Percentiles rank a stretch among this genome's conserved stretches.
Conservation (phyloP, 768 basidiomycete species). For the Chiua virens region DNA sequence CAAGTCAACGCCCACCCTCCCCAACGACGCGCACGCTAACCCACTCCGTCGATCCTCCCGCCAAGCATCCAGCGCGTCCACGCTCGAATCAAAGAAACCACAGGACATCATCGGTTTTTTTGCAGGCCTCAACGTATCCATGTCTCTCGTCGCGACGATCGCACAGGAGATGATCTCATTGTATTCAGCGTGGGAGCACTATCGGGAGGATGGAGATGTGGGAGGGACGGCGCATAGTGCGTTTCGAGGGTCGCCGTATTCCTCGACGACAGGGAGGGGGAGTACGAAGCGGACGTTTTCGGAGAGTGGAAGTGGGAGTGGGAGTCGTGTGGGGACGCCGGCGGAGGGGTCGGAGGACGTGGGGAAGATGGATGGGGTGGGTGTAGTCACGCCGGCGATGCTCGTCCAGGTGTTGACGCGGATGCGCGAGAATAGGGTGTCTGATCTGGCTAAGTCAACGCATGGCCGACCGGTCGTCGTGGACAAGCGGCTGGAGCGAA, state of each 20-base stretch:
- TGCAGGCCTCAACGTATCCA: constrained; percentile 80
- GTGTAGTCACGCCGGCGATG: constrained; percentile 54
- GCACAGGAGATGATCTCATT: constrained; percentile 89
- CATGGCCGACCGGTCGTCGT: constrained; percentile 53
- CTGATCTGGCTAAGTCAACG: constrained; percentile 53
- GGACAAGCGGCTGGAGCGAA: constrained; percentile 73
- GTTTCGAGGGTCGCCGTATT: constrained; percentile 25
- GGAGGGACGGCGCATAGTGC: constrained; percentile 25
- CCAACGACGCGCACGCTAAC: constrained; percentile 28
- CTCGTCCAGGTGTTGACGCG: constrained; percentile 55
- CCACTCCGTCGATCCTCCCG: constrained; percentile 58
- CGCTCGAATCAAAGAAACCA: constrained; percentile 31
- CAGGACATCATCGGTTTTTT: constrained; percentile 82
- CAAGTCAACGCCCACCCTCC: constrained; percentile 30
- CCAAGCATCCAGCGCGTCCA: constrained; percentile 36
- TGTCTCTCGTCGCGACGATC: constrained; percentile 78
- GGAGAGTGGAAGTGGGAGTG: constrained; percentile 25
- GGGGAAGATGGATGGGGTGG: constrained; percentile 8
- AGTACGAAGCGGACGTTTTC: constrained; percentile 24
- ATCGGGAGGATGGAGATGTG: constrained; percentile 60
- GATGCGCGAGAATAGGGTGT: constrained; percentile 67
- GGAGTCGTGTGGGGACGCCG: constrained; percentile 29
- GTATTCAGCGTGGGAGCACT: constrained; percentile 87
- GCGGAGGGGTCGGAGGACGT: constrained; percentile 22
- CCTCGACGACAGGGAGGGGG: constrained; percentile 14